Percentiles rank a stretch among this genome's conserved stretches.
phyloP scores from a whole-genome alignment of 768 basidiomycete species.

The Atractiella rhizophila region DNA sequence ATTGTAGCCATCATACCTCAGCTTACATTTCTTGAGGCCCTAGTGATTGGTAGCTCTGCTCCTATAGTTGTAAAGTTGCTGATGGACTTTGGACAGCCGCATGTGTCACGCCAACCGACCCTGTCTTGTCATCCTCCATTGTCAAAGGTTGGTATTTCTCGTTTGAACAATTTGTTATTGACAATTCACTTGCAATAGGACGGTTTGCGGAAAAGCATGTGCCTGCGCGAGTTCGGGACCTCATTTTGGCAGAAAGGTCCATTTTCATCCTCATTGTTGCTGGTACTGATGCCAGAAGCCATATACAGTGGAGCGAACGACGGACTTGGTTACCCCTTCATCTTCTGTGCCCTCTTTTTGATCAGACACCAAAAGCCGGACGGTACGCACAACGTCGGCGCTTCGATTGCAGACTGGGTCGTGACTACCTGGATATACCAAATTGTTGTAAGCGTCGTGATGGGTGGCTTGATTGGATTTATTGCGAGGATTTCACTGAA shows the following conservation, averaged over 20 bases:
- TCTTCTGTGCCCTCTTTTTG: constrained; percentile 22
- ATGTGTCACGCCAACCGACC: constrained; percentile 26
- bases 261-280: neutral
- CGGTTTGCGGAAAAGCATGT: constrained; percentile 25
- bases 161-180: constrained; percentile 10
- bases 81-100: constrained; percentile 23
- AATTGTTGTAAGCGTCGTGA: constrained; percentile 19
- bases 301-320: constrained; percentile 26
- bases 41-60: neutral
- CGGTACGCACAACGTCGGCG: constrained; percentile 16
- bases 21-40: constrained; percentile 18
- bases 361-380: constrained; percentile 17
- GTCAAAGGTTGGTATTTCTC: neutral
- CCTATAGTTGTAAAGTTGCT: constrained; percentile 2
- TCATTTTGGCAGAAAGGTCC: constrained; percentile 17
- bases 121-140: constrained; percentile 22
- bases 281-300: constrained; percentile 5
- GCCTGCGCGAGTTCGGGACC: constrained; percentile 22
- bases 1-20: constrained; percentile 23
- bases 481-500: constrained; percentile 20
- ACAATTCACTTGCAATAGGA: constrained; percentile 23
- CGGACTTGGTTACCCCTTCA: constrained; percentile 25
- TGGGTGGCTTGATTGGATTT: constrained; percentile 23
- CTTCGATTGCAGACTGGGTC: constrained; percentile 22
- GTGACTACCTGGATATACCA: constrained; percentile 20